Base-by-base conservation (phyloP, 2,329 filamentous ascomycete genomes). In the Ascochyta rabiei region DNA sequence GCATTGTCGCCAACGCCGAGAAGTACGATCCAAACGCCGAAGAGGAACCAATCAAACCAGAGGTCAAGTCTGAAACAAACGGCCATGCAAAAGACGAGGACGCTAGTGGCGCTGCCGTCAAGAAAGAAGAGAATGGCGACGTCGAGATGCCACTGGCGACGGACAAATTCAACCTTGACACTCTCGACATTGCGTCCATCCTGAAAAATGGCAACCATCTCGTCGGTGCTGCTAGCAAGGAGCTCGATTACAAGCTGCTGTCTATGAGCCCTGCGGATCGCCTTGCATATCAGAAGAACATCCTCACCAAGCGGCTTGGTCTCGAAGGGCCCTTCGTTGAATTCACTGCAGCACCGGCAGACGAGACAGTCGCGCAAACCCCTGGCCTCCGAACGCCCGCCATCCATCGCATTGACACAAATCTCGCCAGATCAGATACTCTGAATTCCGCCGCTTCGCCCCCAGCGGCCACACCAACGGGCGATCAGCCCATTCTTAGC, bases 1-100 rank as follows among this genome's bases (percentile, higher is more conserved):
- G 93, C 68, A 98, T 99, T 62, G 88, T 96, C 59, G 88, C 93
- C 54, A 90, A 98, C 80, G 91, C 93, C 0, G 87, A 91, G 49
- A 79, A 84, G 39, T 96, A 95, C 73, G 92, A 98, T 67, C 96
- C 95, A 0, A 98, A 97, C 69, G 82, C 83, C 18, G 88, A 87
- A 56, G 90, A 93, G 63, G 83, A 81, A 33, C 79, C 83, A 52
- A 87, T 92, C 65, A 83, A 81, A 24, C 76, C 82, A 48, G 80
- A 83, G 35, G 64, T 76, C 52, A 74, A 76, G 50, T 31, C 68
- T 21, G 74, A 79, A 35, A 60, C 66, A 15, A 77, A 79, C 44
- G 72, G 72, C 39, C 66, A 76, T 59, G 73, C 85, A 54, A 89
- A 89, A 69, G 82, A 86, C 60, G 86, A 89, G 68, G 83, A 75